Evolutionary conservation across 2,329 filamentous ascomycete genomes (phyloP).

Genomic region (Westerdykella aurantiaca): DNA sequence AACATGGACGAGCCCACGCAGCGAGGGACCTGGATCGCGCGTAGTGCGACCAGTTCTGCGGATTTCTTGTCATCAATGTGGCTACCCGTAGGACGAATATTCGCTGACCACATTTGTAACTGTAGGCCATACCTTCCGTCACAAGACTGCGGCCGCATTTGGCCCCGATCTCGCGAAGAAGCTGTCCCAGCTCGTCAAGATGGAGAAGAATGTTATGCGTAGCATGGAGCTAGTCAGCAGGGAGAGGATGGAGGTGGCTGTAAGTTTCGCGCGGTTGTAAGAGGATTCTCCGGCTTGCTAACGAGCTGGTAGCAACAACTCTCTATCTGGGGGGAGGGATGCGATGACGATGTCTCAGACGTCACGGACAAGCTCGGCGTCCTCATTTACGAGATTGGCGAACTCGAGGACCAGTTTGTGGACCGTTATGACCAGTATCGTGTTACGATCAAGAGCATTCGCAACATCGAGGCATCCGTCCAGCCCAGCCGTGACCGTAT

Average conservation of each 20-base stretch:
- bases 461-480: slow-evolving; percentile 97
- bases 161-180: slow-evolving; percentile 92
- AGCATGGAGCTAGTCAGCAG: slow-evolving; percentile 91
- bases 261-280: slow-evolving; percentile 49
- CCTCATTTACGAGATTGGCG: slow-evolving; percentile 94
- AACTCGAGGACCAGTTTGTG: slow-evolving; percentile 96
- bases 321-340: slow-evolving; percentile 91
- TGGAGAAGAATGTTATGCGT: slow-evolving; percentile 99
- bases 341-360: slow-evolving; percentile 96
- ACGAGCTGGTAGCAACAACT: slow-evolving; percentile 74
- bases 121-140: slow-evolving; percentile 64
- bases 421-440: slow-evolving; percentile 99
- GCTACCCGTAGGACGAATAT: not conserved
- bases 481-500: slow-evolving; percentile 95
- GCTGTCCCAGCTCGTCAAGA: slow-evolving; percentile 95
- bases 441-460: slow-evolving; percentile 98
- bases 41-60: too few species aligned
- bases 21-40: too few species aligned
- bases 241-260: slow-evolving; percentile 97
- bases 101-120: slow-evolving; percentile 4
- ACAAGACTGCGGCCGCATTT: slow-evolving; percentile 70
- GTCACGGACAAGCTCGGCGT: slow-evolving; percentile 98
- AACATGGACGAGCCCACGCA: too few species aligned
- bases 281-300: slow-evolving; percentile 10
- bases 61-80: too few species aligned